phyloP scores from a whole-genome alignment of 78 protist genomes.

The Cavenderia fasciculata region DNA sequence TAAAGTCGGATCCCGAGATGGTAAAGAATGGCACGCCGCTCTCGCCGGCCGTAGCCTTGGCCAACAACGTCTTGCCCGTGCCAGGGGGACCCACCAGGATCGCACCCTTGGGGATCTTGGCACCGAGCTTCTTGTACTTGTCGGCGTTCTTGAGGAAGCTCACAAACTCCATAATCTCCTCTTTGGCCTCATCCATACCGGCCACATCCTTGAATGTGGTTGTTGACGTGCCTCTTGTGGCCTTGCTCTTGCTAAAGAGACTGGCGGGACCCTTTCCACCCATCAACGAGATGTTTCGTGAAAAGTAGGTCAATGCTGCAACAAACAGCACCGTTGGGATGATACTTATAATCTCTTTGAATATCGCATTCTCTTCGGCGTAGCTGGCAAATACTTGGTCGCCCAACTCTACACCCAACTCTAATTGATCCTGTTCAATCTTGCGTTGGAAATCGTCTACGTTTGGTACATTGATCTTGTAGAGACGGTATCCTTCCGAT shows the following conservation, averaged over 20 bases:
- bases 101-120: conserved; percentile 91
- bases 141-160: conserved; percentile 89
- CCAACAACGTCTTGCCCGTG: conserved; percentile 85
- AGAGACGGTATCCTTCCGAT: neutral
- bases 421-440: conserved; percentile 44
- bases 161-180: conserved; percentile 93
- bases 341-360: neutral
- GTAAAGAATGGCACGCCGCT: conserved; percentile 89
- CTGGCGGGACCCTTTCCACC: neutral
- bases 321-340: conserved; percentile 24
- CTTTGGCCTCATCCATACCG: conserved; percentile 93
- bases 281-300: neutral
- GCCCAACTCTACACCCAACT: conserved; percentile 24
- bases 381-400: conserved; percentile 53
- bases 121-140: conserved; percentile 88
- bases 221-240: conserved; percentile 12
- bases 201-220: conserved; percentile 88
- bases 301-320: conserved; percentile 16
- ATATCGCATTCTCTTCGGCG: neutral
- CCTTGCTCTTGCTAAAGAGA: conserved; percentile 7
- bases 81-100: conserved; percentile 97
- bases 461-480: conserved; percentile 2
- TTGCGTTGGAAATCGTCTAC: conserved; percentile 58
- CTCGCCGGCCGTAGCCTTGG: conserved; percentile 89
- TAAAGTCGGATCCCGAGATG: conserved; percentile 93